phyloP scores from a whole-genome alignment of 192 early-diverging fungal species.

The Backusella australiensis region DNA sequence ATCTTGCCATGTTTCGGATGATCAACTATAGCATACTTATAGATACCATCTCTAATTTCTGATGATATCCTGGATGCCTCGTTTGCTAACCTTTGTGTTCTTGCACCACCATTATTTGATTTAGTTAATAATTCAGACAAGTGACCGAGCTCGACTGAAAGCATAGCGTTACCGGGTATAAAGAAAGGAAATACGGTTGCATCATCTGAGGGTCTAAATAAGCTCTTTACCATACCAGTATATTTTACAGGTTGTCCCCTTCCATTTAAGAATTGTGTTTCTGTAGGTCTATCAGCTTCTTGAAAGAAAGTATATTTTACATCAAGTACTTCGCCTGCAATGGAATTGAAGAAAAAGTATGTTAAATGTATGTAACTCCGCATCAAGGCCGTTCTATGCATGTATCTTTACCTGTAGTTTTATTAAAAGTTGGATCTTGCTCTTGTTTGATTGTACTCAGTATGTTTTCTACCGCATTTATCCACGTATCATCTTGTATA shows the following conservation, averaged over 20 bases:
- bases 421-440: conserved; percentile 44
- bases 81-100: conserved; percentile 26
- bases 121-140: conserved; percentile 42
- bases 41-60: conserved; percentile 52
- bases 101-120: conserved; percentile 17
- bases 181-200: conserved; percentile 53
- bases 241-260: conserved; percentile 36
- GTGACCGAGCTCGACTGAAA: conserved; percentile 53
- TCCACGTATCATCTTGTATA: conserved; percentile 40
- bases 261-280: conserved; percentile 42
- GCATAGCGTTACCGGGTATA: conserved; percentile 60
- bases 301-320: conserved; percentile 29
- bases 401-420: background rate
- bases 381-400: background rate
- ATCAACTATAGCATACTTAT: conserved; percentile 43
- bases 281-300: conserved; percentile 31
- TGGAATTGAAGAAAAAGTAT: background rate
- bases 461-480: conserved; percentile 42
- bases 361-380: background rate
- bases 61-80: conserved; percentile 39
- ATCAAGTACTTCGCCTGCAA: background rate
- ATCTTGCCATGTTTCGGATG: conserved; percentile 50
- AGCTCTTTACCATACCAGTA: conserved; percentile 45
- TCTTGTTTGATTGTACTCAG: conserved; percentile 41
- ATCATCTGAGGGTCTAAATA: conserved; percentile 64